Percentiles rank a stretch among this genome's conserved stretches.
These are phyloP conservation scores for Beauveria caledonica DNA, from an alignment of 2,329 filamentous ascomycete genomes.

Conservation along the genomic window DNA sequence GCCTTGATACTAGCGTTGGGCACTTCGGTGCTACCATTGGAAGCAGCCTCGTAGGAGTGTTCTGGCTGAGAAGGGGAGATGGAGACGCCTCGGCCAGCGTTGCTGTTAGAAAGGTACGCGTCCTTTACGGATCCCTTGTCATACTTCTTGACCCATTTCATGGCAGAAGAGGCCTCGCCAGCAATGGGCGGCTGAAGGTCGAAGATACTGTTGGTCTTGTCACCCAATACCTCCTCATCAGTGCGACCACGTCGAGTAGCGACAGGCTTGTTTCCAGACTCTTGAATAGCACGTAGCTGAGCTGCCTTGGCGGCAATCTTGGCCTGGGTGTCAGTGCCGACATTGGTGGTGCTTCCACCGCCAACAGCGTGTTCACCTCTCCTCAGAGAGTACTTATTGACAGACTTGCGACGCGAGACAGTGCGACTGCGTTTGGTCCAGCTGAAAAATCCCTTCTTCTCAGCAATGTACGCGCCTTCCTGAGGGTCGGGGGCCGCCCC, in stretches of 20 bases:
- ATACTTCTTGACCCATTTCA: conserved; percentile 96
- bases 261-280: conserved; percentile 29
- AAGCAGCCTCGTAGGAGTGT: conserved; percentile 18
- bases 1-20: conserved; percentile 5
- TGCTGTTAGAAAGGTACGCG: conserved; percentile 71
- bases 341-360: conserved; percentile 67
- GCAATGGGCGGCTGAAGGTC: conserved; percentile 79
- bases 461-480: conserved; percentile 80
- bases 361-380: conserved; percentile 35
- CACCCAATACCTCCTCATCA: conserved; percentile 48
- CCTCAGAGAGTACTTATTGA: conserved; percentile 51
- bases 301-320: conserved; percentile 87
- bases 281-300: conserved; percentile 66
- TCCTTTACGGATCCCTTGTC: conserved; percentile 81
- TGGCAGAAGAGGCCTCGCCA: conserved; percentile 80
- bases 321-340: conserved; percentile 85
- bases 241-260: conserved; percentile 44
- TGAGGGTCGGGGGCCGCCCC: conserved; percentile 80
- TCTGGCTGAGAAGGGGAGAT: conserved; percentile 29
- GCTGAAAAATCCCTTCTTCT: conserved; percentile 92
- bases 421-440: conserved; percentile 65
- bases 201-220: conserved; percentile 82
- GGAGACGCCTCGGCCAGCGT: conserved; percentile 57
- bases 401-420: conserved; percentile 60
- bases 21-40: conserved; percentile 17